phyloP scores from a whole-genome alignment of 805 yeast genomes.

The Sungouiella blattae region DNA sequence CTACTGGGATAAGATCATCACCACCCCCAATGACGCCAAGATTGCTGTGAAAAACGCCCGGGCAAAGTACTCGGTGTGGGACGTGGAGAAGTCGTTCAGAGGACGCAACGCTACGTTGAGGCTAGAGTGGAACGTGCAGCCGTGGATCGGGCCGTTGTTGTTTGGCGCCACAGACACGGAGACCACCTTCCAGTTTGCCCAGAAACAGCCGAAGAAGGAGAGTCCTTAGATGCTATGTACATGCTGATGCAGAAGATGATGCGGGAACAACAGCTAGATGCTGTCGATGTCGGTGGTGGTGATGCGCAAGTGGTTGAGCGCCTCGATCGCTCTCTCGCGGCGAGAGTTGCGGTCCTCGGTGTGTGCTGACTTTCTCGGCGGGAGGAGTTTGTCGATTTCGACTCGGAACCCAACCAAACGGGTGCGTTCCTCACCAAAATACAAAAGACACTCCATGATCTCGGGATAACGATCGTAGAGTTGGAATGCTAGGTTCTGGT shows the following conservation, averaged over 20 bases:
- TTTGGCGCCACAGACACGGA: slow-evolving; percentile 52
- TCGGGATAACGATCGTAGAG: slow-evolving; percentile 34
- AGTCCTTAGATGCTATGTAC: slow-evolving; percentile 1
- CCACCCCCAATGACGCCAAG: slow-evolving; percentile 53
- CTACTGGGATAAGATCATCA: slow-evolving; percentile 87
- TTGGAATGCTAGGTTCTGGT: slow-evolving; percentile 19
- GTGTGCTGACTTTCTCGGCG: slow-evolving; percentile 2
- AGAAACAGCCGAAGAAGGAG: slow-evolving; percentile 13
- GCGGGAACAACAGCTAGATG: no score
- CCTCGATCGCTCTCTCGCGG: slow-evolving; percentile 21
- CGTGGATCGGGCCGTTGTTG: slow-evolving; percentile 75
- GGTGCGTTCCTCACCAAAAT: slow-evolving; percentile 16
- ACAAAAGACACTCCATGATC: slow-evolving; percentile 28
- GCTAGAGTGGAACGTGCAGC: slow-evolving; percentile 91
- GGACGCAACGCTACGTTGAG: slow-evolving; percentile 64
- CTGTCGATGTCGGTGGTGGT: no score
- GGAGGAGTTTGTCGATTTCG: slow-evolving; percentile 16
- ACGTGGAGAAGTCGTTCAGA: slow-evolving; percentile 58
- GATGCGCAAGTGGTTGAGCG: slow-evolving; percentile 12
- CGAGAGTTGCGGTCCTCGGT: slow-evolving; percentile 21
- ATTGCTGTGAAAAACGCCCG: slow-evolving; percentile 49
- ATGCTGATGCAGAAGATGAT: no score
- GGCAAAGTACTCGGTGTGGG: slow-evolving; percentile 87
- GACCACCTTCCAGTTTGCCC: slow-evolving; percentile 30
- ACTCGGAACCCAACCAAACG: slow-evolving; percentile 21